Percentiles rank a stretch among this genome's conserved stretches.
Evolutionary conservation across 139 green algal genomes (phyloP).

Genomic region (Chlamydomonas sphaeroides): DNA sequence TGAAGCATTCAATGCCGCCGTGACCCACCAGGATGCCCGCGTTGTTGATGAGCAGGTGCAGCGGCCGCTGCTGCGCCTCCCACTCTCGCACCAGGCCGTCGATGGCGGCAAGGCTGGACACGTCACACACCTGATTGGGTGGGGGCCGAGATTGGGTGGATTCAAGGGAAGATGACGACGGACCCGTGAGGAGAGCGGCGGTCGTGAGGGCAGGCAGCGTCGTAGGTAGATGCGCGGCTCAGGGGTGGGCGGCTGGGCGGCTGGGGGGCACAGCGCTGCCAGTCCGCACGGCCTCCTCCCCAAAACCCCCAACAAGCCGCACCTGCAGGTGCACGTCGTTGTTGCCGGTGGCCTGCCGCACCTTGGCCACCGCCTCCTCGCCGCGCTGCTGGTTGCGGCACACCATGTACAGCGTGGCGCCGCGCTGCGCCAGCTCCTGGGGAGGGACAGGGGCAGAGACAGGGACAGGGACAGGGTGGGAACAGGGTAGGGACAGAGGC

Average conservation of each 20-base stretch:
- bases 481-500: no score
- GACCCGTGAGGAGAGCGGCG: no score
- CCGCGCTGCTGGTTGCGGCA: constrained; percentile 69
- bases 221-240: no score
- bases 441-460: neutral
- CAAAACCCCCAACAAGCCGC: no score
- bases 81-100: constrained; percentile 54
- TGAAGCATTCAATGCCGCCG: no score
- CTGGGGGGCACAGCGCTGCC: no score
- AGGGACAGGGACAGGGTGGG: neutral
- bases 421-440: constrained; percentile 58
- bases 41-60: constrained; percentile 83
- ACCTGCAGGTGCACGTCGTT: constrained; percentile 69
- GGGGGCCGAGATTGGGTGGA: neutral
- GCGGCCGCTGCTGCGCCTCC: constrained; percentile 26
- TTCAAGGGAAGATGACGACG: no score
- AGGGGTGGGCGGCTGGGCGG: no score
- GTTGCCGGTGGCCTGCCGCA: constrained; percentile 60
- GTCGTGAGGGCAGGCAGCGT: no score
- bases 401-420: constrained; percentile 70
- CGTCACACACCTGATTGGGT: constrained; percentile 62
- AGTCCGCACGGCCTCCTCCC: no score
- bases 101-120: constrained; percentile 67
- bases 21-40: constrained; percentile 65
- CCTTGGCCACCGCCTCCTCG: constrained; percentile 48